These are phyloP conservation scores for Ophiosphaerella narmari DNA, from an alignment of 2,329 filamentous ascomycete genomes.

Conservation along the genomic window DNA sequence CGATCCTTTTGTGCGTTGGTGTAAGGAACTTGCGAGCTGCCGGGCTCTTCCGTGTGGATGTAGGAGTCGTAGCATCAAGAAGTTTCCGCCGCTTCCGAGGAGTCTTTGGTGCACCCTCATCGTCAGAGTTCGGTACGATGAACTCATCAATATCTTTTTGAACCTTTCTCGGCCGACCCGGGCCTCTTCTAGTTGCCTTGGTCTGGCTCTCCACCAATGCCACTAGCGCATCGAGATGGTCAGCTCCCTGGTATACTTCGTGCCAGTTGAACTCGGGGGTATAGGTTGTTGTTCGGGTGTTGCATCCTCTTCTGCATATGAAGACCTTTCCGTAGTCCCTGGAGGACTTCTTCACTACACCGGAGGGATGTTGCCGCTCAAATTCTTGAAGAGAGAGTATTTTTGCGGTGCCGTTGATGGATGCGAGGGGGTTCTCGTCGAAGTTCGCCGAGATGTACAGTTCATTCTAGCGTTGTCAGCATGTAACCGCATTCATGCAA, in stretches of 20 bases:
- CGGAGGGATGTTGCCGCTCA: slow-evolving; percentile 70
- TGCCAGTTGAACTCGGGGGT: slow-evolving; percentile 94
- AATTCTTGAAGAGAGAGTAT: slow-evolving; percentile 77
- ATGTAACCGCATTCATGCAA: background rate
- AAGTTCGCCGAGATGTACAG: slow-evolving; percentile 87
- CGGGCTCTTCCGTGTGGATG: slow-evolving; percentile 51
- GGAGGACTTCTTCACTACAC: slow-evolving; percentile 72
- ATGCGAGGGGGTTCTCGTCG: slow-evolving; percentile 83
- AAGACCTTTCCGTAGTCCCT: slow-evolving; percentile 84
- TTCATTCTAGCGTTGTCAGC: slow-evolving; percentile 67
- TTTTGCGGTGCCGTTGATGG: slow-evolving; percentile 86
- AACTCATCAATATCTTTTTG: slow-evolving; percentile 51
- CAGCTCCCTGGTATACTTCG: slow-evolving; percentile 71
- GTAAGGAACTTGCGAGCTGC: slow-evolving; percentile 62
- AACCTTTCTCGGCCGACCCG: slow-evolving; percentile 37
- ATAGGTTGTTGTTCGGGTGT: slow-evolving; percentile 85
- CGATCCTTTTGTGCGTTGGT: slow-evolving; percentile 69
- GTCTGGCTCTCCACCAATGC: slow-evolving; percentile 73
- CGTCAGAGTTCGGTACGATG: slow-evolving; percentile 48
- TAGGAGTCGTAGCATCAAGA: slow-evolving; percentile 49
- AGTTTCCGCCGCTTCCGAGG: slow-evolving; percentile 56
- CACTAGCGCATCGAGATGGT: slow-evolving; percentile 69
- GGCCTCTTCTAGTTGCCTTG: slow-evolving; percentile 67
- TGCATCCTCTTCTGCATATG: slow-evolving; percentile 86
- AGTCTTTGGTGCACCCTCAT: slow-evolving; percentile 49